Conservation (phyloP, 2,329 filamentous ascomycete genomes). For the Fusarium kyushuense region DNA sequence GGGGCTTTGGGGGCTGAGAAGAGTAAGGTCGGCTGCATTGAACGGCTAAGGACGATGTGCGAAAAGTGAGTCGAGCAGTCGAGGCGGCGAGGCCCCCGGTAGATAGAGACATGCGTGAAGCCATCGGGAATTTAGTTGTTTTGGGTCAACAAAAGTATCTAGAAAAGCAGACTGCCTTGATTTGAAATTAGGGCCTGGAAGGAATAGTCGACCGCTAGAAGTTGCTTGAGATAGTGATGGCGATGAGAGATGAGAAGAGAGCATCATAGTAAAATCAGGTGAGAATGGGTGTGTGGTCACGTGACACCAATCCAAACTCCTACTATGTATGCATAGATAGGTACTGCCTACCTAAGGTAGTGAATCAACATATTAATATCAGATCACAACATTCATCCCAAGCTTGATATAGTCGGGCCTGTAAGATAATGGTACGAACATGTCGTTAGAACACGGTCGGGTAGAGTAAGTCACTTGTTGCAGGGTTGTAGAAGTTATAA, state of each 20-base stretch:
- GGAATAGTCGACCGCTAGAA: background rate
- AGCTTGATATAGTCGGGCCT: too few relatives aligned
- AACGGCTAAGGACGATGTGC: slow-evolving; percentile 29
- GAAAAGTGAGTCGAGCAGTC: slow-evolving; percentile 36
- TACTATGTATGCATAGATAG: too few relatives aligned
- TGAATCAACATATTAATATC: background rate
- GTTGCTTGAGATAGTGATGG: background rate
- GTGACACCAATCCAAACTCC: too few relatives aligned
- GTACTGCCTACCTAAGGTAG: too few relatives aligned
- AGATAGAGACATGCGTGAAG: slow-evolving; percentile 49
- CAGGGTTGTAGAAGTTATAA: background rate
- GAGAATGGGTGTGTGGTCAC: slow-evolving; percentile 18
- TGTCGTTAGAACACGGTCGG: background rate
- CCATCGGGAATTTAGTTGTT: slow-evolving; percentile 43
- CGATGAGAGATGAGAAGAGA: slow-evolving; percentile 6
- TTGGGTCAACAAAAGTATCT: background rate
- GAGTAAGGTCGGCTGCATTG: slow-evolving; percentile 56
- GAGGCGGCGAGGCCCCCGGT: slow-evolving; percentile 46
- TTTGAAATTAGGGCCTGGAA: background rate
- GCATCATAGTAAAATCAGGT: slow-evolving; percentile 29
- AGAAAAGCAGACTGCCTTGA: background rate
- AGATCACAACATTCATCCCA: background rate
- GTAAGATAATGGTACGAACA: background rate
- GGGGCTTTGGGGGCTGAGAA: slow-evolving; percentile 55
- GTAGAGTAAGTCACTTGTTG: background rate